A percentile compares a stretch with the other conserved stretches of the same genome.
Evolutionary conservation across 257 asterid genomes (phyloP).

Genomic region (Lavandula angustifolia): DNA sequence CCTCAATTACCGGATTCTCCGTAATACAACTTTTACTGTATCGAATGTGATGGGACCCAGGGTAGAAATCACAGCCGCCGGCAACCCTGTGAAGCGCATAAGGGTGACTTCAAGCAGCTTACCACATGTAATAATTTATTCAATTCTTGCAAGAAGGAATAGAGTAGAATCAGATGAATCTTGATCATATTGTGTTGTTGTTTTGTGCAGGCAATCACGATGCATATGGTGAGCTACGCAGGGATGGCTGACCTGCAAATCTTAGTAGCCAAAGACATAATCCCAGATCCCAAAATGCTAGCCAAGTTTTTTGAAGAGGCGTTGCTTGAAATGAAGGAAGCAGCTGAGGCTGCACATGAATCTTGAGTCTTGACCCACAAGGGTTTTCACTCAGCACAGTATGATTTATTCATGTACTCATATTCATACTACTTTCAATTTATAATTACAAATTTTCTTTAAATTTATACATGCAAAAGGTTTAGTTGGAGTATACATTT

Average conservation of each 20-base stretch:
- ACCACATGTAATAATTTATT: conserved; percentile 60
- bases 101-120: conserved; percentile 59
- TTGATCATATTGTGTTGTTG: background rate
- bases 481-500: too few relatives aligned
- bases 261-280: conserved; percentile 76
- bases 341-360: conserved; percentile 33
- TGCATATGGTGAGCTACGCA: conserved; percentile 90
- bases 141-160: too few relatives aligned
- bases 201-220: conserved; percentile 61
- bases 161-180: too few relatives aligned
- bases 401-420: too few relatives aligned
- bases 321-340: conserved; percentile 62
- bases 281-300: conserved; percentile 64
- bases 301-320: conserved; percentile 75
- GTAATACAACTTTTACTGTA: conserved; percentile 71
- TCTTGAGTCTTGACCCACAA: conserved; percentile 8
- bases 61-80: conserved; percentile 47
- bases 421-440: too few relatives aligned
- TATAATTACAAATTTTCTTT: too few relatives aligned
- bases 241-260: conserved; percentile 74
- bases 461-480: too few relatives aligned
- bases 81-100: conserved; percentile 54
- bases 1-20: conserved; percentile 58
- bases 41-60: conserved; percentile 73
- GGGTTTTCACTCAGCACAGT: background rate